Conservation (phyloP, 2,329 filamentous ascomycete genomes). For the Colletotrichum liaoningense region DNA sequence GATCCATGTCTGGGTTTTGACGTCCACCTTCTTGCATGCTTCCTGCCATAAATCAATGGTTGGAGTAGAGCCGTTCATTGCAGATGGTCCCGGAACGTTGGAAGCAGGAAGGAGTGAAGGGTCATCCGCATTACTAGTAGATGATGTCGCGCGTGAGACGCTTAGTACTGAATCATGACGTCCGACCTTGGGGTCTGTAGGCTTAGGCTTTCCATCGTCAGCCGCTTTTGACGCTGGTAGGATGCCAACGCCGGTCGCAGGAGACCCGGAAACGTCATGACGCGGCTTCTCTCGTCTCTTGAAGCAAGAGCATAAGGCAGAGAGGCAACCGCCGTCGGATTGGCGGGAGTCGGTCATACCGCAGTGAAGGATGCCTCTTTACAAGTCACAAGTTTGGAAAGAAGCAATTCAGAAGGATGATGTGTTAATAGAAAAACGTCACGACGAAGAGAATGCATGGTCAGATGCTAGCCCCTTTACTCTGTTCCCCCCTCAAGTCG, state of each 20-base stretch:
- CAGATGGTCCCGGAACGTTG: neutral
- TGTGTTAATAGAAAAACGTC: neutral
- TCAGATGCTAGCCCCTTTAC: neutral
- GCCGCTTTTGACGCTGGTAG: neutral
- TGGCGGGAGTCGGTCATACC: neutral
- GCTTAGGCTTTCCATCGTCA: neutral
- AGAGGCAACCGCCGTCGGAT: neutral
- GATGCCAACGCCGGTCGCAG: neutral
- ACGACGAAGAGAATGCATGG: neutral
- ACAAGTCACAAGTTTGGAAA: neutral
- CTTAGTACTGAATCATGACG: neutral
- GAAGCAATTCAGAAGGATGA: neutral
- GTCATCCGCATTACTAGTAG: neutral
- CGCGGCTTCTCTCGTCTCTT: neutral
- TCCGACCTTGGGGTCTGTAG: neutral
- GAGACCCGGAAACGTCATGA: neutral
- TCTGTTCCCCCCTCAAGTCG: neutral
- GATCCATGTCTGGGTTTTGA: neutral
- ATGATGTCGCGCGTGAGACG: neutral
- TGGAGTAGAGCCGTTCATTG: neutral
- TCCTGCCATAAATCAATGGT: neutral
- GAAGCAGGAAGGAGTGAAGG: neutral
- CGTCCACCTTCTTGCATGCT: neutral
- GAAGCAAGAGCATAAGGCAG: neutral
- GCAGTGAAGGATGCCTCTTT: neutral